Evolutionary conservation across 805 yeast species (phyloP).

Genomic region (Sungouiella blattae): DNA sequence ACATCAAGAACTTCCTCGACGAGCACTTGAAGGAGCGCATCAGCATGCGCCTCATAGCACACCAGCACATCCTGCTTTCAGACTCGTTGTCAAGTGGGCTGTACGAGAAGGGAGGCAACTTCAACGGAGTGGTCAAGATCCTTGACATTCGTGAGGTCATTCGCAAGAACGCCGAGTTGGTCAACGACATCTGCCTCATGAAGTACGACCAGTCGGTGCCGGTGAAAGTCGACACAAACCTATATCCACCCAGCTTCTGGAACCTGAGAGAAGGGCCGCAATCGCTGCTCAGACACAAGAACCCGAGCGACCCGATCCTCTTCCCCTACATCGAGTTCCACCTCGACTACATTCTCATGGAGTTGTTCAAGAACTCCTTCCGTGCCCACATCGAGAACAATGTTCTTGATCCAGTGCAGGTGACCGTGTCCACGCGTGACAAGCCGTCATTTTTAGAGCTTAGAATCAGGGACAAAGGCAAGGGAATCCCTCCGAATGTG

Average conservation of each 20-base stretch:
- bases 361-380: constrained; percentile 80
- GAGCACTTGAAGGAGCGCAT: constrained; percentile 79
- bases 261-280: constrained; percentile 23
- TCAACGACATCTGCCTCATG: constrained; percentile 76
- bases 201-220: constrained; percentile 77
- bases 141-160: constrained; percentile 63
- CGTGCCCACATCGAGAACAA: constrained; percentile 81
- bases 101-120: constrained; percentile 55
- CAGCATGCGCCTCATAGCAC: constrained; percentile 79
- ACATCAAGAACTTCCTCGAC: constrained; percentile 64
- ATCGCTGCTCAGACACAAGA: constrained; percentile 4
- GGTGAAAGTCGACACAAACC: constrained; percentile 48
- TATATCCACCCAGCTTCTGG: constrained; percentile 27
- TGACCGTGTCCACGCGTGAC: constrained; percentile 35
- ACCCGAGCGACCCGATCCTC: constrained; percentile 47
- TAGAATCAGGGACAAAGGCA: constrained; percentile 81
- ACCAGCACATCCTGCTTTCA: constrained; percentile 73
- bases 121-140: constrained; percentile 55
- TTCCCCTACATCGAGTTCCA: constrained; percentile 87
- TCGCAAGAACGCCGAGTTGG: constrained; percentile 64
- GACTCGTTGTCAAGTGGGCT: constrained; percentile 33
- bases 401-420: constrained; percentile 34
- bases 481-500: constrained; percentile 73
- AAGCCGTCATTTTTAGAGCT: constrained; percentile 53
- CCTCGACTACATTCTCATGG: constrained; percentile 83